These are phyloP conservation scores for Friedmanniomyces simplex DNA, from an alignment of 495 filamentous ascomycete species.

Conservation along the genomic window DNA sequence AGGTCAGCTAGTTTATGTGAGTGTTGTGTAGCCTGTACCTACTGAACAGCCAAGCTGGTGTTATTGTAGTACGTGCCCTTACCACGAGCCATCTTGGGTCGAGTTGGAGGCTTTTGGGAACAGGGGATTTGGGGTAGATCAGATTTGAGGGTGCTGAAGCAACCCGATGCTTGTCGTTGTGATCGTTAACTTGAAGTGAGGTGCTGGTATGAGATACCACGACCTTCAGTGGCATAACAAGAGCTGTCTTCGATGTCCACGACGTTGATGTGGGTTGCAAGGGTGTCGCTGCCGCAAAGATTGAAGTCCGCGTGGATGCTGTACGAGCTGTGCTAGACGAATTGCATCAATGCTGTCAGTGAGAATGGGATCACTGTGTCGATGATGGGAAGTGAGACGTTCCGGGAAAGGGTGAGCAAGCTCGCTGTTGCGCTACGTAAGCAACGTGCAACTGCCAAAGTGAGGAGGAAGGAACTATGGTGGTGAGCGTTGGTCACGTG, in stretches of 20 bases:
- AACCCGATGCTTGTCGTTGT: neutral
- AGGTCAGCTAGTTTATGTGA: neutral
- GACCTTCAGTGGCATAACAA: neutral
- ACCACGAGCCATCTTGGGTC: neutral
- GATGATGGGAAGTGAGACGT: neutral
- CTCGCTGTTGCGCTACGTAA: no score
- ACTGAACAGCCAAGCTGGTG: neutral
- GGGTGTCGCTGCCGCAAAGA: neutral
- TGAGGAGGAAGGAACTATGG: no score
- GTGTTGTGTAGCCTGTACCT: neutral
- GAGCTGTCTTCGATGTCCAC: no score
- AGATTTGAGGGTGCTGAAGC: no score
- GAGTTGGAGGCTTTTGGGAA: neutral
- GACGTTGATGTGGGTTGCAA: neutral
- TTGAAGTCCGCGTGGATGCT: neutral
- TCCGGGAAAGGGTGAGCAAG: neutral
- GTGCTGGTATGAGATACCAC: neutral
- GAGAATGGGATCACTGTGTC: neutral
- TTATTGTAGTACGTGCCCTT: neutral
- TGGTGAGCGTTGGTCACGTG: no score
- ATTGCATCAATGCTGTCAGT: neutral
- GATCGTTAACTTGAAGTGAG: neutral
- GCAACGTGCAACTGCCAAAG: no score
- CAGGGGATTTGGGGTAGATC: no score
- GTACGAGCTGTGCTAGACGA: neutral